Conservation (phyloP, 495 filamentous ascomycete genomes). For the Xanthoparmelia taractica region DNA sequence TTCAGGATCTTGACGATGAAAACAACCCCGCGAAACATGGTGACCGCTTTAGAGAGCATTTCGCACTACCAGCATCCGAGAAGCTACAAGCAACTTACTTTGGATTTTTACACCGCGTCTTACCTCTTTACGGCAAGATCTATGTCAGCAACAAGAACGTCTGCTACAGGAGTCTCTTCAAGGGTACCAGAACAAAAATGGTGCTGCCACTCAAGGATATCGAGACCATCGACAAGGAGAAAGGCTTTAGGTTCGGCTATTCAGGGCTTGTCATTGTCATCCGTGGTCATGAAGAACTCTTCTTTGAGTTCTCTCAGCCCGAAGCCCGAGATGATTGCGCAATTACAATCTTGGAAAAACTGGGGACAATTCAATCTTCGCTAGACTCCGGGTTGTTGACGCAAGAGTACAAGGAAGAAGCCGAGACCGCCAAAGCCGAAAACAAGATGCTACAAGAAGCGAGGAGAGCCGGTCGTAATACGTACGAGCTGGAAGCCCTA, state of each 20-base stretch:
- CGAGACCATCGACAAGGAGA: slow-evolving; percentile 91
- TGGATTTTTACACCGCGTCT: slow-evolving; percentile 74
- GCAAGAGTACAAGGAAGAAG: slow-evolving; percentile 60
- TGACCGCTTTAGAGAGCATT: slow-evolving; percentile 80
- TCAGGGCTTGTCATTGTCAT: slow-evolving; percentile 87
- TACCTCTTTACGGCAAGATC: slow-evolving; percentile 94
- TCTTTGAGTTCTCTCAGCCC: slow-evolving; percentile 80
- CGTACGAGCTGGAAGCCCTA: slow-evolving; percentile 51
- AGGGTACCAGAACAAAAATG: slow-evolving; percentile 86
- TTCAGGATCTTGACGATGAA: slow-evolving; percentile 57
- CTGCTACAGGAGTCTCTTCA: slow-evolving; percentile 87
- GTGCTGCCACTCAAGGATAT: slow-evolving; percentile 87
- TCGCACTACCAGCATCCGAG: slow-evolving; percentile 76
- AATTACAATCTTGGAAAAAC: slow-evolving; percentile 64
- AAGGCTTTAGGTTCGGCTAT: slow-evolving; percentile 88
- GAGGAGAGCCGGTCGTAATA: slow-evolving; percentile 51
- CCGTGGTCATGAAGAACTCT: slow-evolving; percentile 88
- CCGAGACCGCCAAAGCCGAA: slow-evolving; percentile 72
- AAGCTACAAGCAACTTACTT: slow-evolving; percentile 87
- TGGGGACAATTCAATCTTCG: slow-evolving; percentile 66
- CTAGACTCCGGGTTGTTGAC: slow-evolving; percentile 63
- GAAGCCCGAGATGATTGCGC: slow-evolving; percentile 83
- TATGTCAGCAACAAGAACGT: slow-evolving; percentile 87
- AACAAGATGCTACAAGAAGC: slow-evolving; percentile 76
- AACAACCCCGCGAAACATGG: slow-evolving; percentile 54